Conservation (phyloP, 768 basidiomycete species). For the Phlegmacium glaucopus region DNA sequence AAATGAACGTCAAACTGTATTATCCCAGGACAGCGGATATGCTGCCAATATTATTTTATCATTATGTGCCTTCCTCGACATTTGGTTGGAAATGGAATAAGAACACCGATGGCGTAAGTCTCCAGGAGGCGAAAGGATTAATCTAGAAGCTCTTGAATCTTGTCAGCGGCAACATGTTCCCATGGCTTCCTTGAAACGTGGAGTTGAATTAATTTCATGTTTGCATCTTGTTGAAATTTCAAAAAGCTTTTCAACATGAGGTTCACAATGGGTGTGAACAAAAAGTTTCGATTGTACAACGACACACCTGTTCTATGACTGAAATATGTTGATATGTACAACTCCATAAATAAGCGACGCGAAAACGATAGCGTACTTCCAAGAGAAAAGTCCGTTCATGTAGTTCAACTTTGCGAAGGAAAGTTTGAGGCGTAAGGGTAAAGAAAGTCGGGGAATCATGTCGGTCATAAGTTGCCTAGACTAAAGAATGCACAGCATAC, state of each 20-base stretch:
- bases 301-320: constrained; percentile 23
- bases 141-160: constrained; percentile 32
- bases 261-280: constrained; percentile 26
- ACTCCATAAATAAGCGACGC: constrained; percentile 27
- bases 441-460: constrained; percentile 29
- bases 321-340: constrained; percentile 24
- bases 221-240: constrained; percentile 14
- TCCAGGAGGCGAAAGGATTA: constrained; percentile 13
- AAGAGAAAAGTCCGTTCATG: constrained; percentile 23
- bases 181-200: constrained; percentile 22
- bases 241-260: constrained; percentile 18
- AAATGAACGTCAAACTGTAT: constrained; percentile 29
- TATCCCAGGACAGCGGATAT: constrained; percentile 24
- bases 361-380: constrained; percentile 17
- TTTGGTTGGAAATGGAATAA: constrained; percentile 14
- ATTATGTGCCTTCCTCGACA: constrained; percentile 18
- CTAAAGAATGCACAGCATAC: constrained; percentile 28
- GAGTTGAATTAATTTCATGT: constrained; percentile 7
- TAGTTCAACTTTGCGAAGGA: constrained; percentile 21
- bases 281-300: constrained; percentile 27
- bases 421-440: constrained; percentile 20
- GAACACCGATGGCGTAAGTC: constrained; percentile 17
- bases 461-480: constrained; percentile 35
- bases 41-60: constrained; percentile 11
- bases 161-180: constrained; percentile 19